phyloP scores from a whole-genome alignment of 176 grass and related monocot genomes.

The Poa annua region DNA sequence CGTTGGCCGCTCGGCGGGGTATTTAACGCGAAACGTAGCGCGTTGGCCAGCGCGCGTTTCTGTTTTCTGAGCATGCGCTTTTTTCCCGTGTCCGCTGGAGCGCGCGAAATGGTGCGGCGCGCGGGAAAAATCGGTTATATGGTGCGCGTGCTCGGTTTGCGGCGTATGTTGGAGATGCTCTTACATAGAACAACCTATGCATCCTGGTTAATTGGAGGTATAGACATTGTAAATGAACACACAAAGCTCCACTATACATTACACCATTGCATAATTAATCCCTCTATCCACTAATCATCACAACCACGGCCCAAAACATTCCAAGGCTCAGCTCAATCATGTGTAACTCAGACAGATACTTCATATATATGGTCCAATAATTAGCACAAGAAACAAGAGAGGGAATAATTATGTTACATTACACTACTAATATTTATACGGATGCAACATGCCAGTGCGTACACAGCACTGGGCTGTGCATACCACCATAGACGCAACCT shows the following conservation, averaged over 20 bases:
- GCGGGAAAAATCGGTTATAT: no score
- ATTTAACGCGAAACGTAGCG: no score
- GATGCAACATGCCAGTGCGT: neutral
- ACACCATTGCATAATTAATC: neutral
- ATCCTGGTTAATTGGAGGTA: neutral
- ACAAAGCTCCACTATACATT: neutral
- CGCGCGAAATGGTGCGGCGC: no score
- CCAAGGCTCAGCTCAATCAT: slow-evolving; percentile 6
- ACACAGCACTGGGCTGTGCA: neutral
- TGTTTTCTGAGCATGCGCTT: no score
- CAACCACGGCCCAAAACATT: neutral
- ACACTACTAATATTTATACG: neutral
- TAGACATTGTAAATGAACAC: neutral
- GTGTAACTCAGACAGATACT: neutral
- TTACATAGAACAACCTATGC: neutral
- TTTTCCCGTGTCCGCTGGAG: no score
- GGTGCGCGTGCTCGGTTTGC: no score
- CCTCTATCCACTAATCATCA: neutral
- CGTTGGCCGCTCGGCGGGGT: no score
- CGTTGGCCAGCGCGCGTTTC: no score
- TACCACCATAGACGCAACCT: neutral
- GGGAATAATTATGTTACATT: neutral
- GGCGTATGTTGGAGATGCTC: no score
- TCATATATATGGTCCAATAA: slow-evolving; percentile 21
- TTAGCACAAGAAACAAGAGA: slow-evolving; percentile 20